Conservation (phyloP, 1,284 basidiomycete genomes). For the Trametes polyzona region DNA sequence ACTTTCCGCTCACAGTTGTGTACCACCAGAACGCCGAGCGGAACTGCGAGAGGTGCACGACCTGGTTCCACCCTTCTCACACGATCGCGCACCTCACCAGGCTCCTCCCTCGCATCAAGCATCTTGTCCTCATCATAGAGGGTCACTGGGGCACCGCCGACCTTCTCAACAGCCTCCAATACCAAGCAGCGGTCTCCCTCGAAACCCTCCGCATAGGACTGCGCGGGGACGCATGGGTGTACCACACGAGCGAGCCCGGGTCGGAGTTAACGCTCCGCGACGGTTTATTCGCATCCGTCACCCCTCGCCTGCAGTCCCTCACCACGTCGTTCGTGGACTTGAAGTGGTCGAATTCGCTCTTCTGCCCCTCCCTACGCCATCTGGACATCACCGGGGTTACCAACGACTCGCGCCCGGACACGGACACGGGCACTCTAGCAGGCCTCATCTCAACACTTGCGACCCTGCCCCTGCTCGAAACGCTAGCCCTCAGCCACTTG, state of each 20-base stretch:
- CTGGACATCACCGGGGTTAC: constrained; percentile 6
- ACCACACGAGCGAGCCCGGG: not conserved
- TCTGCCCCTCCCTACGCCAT: constrained; percentile 11
- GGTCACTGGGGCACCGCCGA: not conserved
- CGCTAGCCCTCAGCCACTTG: not conserved
- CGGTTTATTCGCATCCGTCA: not conserved
- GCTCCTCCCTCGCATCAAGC: not conserved
- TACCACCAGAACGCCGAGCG: constrained; percentile 3
- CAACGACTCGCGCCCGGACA: not conserved
- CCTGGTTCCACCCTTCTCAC: not conserved
- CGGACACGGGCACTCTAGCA: not conserved
- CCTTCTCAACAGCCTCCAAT: not conserved
- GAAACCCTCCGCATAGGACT: constrained; percentile 8
- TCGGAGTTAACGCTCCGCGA: constrained; percentile 3
- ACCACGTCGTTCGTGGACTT: constrained; percentile 8
- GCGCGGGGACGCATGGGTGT: constrained; percentile 2
- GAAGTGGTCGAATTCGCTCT: constrained; percentile 6
- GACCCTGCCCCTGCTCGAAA: not conserved
- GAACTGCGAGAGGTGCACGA: constrained; percentile 1
- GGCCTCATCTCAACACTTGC: not conserved
- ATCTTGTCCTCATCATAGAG: constrained; percentile 10
- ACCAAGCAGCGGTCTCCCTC: not conserved
- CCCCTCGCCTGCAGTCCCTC: constrained; percentile 2
- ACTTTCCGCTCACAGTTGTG: constrained; percentile 9
- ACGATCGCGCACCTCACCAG: not conserved